Evolutionary conservation across 179 eudicot species (phyloP), one percentile per base, ranked within the genome.

Genomic region (Silene noctiflora): DNA sequence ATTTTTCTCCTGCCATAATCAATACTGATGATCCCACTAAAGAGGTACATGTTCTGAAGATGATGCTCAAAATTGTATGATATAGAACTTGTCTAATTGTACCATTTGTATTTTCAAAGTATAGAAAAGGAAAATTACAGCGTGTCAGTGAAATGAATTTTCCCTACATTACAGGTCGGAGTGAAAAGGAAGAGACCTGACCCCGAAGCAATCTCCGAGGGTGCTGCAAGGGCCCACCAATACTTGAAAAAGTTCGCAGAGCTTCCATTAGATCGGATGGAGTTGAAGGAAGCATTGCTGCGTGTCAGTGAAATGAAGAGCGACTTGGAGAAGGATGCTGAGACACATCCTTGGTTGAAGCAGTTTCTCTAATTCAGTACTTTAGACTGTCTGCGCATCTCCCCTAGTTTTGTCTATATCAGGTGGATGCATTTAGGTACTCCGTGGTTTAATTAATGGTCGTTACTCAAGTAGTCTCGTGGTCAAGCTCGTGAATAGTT

Each of bases 201-300:
- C 72, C 81, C 87, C 0, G 88, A 87, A 25, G 89, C 87, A 63
- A 82, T 87, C 75, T 86, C 86, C 10, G 81, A 83, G 78, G 97
- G 97, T 81, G 89, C 95, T 59, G 82, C 88, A 20, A 87, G 89
- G 84, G 98, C 98, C 67, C 95, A 83, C 65, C 78, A 72, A 79
- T 92, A 92, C 78, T 82, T 95, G 77, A 87, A 87, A 82, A 93
- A 95, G 72, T 95, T 95, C 81, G 80, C 89, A 12, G 90, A 93
- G 79, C 81, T 95, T 65, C 97, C 96, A 62, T 83, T 95, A 71
- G 99, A 89, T 13, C 82, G 85, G 77, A 91, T 92, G 91, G 92
- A 93, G 71, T 48, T 84, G 73, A 85, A 89, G 76, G 85, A 91
- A 77, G 95, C 92, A 66, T 64, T 89, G 72, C 75, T 89, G 76